Evolutionary conservation across 1,284 basidiomycete genomes (phyloP).

Genomic region (Melampsora americana): DNA sequence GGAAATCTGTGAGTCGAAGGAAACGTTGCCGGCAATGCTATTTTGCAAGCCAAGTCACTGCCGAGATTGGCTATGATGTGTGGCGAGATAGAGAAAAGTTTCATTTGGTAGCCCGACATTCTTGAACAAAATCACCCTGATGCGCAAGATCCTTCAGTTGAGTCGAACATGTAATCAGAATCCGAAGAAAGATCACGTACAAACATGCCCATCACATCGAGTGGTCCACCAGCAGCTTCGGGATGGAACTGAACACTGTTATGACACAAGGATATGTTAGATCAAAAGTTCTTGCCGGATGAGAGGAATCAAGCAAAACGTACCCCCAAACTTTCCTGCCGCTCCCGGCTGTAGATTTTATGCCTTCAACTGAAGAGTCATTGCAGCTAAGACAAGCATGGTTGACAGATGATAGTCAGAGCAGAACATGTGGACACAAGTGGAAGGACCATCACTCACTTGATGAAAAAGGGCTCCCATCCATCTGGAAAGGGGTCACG

Average conservation of each 20-base stretch:
- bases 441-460: constrained; percentile 60
- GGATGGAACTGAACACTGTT: constrained; percentile 43
- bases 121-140: constrained; percentile 34
- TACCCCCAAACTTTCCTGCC: constrained; percentile 85
- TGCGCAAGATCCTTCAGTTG: not conserved
- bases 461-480: constrained; percentile 97
- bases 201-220: constrained; percentile 45
- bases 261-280: not conserved
- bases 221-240: constrained; percentile 44
- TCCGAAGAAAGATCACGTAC: constrained; percentile 9
- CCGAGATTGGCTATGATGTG: too few species aligned
- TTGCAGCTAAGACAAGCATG: constrained; percentile 36
- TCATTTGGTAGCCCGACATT: constrained; percentile 19
- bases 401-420: constrained; percentile 16
- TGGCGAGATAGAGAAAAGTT: too few species aligned
- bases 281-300: not conserved
- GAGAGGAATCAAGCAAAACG: not conserved
- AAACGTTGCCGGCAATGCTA: not conserved
- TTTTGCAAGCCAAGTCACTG: not conserved
- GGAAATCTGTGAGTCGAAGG: too few species aligned
- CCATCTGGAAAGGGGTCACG: constrained; percentile 88
- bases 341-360: constrained; percentile 81
- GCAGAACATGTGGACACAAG: constrained; percentile 11
- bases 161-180: not conserved
- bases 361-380: constrained; percentile 90